Evolutionary conservation across 306 rosid species (phyloP).

Genomic region (Quercus variabilis): DNA sequence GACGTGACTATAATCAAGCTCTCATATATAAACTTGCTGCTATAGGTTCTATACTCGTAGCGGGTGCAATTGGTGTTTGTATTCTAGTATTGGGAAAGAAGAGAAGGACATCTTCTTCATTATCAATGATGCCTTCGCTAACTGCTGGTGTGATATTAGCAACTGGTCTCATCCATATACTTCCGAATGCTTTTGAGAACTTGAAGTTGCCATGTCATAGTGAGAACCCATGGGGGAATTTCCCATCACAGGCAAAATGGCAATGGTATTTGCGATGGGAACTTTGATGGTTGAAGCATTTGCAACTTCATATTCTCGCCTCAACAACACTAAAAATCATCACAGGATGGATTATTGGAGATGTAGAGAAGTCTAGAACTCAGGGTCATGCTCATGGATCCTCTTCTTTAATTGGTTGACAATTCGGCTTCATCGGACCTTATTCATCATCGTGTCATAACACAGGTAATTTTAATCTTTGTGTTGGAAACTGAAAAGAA

Average conservation of each 20-base stretch:
- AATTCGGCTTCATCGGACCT: conserved; percentile 26
- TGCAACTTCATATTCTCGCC: conserved; percentile 55
- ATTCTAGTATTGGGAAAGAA: conserved; percentile 52
- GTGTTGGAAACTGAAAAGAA: too few species aligned
- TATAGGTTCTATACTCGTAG: conserved; percentile 21
- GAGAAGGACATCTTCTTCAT: conserved; percentile 54
- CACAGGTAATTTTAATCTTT: conserved; percentile 42
- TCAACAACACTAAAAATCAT: not conserved
- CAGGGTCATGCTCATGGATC: conserved; percentile 66
- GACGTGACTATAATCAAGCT: not conserved
- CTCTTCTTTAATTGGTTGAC: not conserved
- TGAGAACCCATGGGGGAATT: conserved; percentile 51
- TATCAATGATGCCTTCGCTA: conserved; percentile 66
- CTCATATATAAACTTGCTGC: conserved; percentile 14
- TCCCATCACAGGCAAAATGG: conserved; percentile 77
- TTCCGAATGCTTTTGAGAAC: conserved; percentile 56
- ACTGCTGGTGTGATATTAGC: conserved; percentile 64
- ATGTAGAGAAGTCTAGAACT: conserved; percentile 28
- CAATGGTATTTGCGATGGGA: conserved; percentile 66
- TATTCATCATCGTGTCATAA: conserved; percentile 61
- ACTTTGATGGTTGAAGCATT: conserved; percentile 71
- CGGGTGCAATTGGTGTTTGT: conserved; percentile 52
- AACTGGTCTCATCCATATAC: conserved; percentile 71
- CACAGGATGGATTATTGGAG: not conserved
- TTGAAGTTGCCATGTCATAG: conserved; percentile 39